Base-by-base conservation (phyloP, 78 protist genomes). In the Dictyostelium citrinum region DNA sequence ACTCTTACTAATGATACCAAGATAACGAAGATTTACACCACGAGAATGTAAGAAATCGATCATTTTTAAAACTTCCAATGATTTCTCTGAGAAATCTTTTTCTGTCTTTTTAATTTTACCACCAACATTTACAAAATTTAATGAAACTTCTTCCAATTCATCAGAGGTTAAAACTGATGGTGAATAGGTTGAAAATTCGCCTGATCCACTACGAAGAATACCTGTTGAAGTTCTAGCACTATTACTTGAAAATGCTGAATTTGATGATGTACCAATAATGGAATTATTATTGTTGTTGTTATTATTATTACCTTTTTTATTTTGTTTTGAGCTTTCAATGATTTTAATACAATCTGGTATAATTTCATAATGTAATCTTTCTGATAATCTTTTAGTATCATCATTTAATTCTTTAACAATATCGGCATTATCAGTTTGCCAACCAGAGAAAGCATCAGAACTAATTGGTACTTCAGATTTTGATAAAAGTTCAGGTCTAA, bases 381-480 rank as follows among this genome's bases (percentile, higher is more conserved):
- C 81, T n/a, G 90, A 60, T 11, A 81, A 29, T n/a, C 71, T 60
- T n/a, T 61, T 75, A 0, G 71, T 79, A 33, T 90, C 95, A 12
- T 60, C 43, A 35, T 90, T 90, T 31, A 46, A 45, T 11, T 39
- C 75, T 22, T 60, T 46, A 7, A 75, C 88, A 22, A 81, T 74
- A 17, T 79, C 91, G 0, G 12, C 7, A 7, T 14, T 45, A 39
- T 33, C 60, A 27, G 83, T 77, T 78, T 83, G 91, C 95, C 90
- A 83, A 5, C 95, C 90, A 14, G 95, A 90, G 49, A 83, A 71
- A 11, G 83, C 95, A 70, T 90, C 95, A 9, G 81, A 27, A n/a
- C 76, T 46, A 8, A 90, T 45, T 46, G 85, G 71, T 3, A 16
- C 24, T 11, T 33, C 24, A 1, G 71, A 83, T 27, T 20, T 37